Base-by-base conservation (phyloP, 169 alveolate genomes). In the Plasmodium sp. region DNA sequence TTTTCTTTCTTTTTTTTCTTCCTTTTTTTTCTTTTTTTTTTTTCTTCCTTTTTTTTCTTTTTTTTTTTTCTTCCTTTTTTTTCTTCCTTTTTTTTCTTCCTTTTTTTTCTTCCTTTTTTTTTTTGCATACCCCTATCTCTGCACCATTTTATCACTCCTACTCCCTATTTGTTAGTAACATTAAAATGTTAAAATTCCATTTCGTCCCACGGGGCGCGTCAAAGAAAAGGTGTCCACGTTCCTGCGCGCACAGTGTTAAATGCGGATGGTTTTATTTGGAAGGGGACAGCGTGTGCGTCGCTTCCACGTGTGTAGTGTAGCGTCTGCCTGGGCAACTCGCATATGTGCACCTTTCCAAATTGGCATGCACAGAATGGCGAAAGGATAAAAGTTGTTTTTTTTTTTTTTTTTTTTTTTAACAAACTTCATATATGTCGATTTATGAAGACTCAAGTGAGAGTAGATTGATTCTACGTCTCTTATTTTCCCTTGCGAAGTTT, bases 91-190 rank as follows among this genome's bases (percentile, higher is more conserved):
- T 22, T 22, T 22, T 22, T 22, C 27, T 22, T 22, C 27, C 27
- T 22, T 22, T 22, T 22, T 22, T 22, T 22, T 22, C 27, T 22
- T 22, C 27, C 0, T 22, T 22, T 22, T n/a, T 74, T 74, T 74
- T 74, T 74, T 27, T 74, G 56, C 18, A 81, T 81, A 81, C 73
- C 9, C 56, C 33, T 81, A 1, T 74, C 31, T 75, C 12, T 75
- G 51, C 58, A 80, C 18, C 14, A 12, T 22, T 45, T 6, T 81
- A 81, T 39, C 56, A 48, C 56, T 81, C 18, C 7, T 80, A n/a
- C 33, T 81, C 58, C 9, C 54, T 81, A 41, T 51, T 81, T 81
- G 86, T 81, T 51, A 81, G 58, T 56, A 56, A 56, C 14, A n/a
- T 56, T 56, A 56, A 56, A 56, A 4, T 56, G 27, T 56, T 56